Base-by-base conservation (phyloP, 805 yeast genomes). In the Maudiozyma saulgeensis region DNA sequence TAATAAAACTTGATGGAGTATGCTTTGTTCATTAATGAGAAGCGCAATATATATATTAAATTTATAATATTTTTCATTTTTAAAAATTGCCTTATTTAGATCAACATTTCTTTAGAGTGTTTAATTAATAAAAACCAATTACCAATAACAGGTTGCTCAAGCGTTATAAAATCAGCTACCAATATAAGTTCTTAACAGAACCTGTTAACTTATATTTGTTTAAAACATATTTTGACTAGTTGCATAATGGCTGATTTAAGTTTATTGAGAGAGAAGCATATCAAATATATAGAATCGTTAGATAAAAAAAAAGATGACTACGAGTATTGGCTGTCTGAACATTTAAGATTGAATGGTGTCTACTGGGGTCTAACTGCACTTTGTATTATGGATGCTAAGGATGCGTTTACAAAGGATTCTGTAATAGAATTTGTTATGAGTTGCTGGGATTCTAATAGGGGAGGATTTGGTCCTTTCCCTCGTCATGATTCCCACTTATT, bases 301-400 rank as follows among this genome's bases (percentile, higher is more conserved):
- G 82, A 82, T 56, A 67, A 73, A 44, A 71, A 75, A 53, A 71
- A 76, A 48, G 75, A 80, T 62, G 76, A 83, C 61, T 70, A 81
- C 28, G 89, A 84, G 57, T 90, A 88, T 67, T 88, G 96, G 93
- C 67, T 90, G 46, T 79, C 87, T 11, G 98, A 93, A 60, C 98
- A 93, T 64, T 71, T 93, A 45, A 75, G 97, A 32, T 67, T 93
- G 74, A 88, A 87, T 59, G 99, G 98, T 1, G 74, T 93, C 0
- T 93, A 93, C 64, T 93, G 99, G 99, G 98, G 97, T 0, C 70
- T 87, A 2, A 83, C 85, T 16, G 88, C 96, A 0, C 66, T 90
- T 32, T 77, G 77, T 45, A 66, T 84, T 1, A 62, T 91, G 66
- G 72, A 76, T 28, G 70, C 81, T 2, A 67, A 74, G 34, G 76